Evolutionary conservation across 257 asterid species (phyloP).

Genomic region (Petrea volubilis): DNA sequence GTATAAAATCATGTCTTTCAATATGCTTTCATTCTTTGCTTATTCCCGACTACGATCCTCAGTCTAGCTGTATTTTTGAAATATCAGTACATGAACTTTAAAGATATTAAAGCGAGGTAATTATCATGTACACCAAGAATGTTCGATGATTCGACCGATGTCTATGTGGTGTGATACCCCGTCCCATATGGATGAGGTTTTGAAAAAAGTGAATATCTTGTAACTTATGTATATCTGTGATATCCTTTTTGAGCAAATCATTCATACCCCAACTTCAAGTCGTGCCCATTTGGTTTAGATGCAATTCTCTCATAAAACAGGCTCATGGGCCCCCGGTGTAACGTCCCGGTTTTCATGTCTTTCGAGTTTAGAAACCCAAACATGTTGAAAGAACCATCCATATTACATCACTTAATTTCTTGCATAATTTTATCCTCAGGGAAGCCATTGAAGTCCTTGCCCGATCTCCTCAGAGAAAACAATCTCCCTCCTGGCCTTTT

Average conservation of each 20-base stretch:
- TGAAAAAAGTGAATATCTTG: no score
- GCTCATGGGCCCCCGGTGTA: no score
- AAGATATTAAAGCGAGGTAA: not conserved
- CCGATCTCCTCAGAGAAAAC: constrained; percentile 77
- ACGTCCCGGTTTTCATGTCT: not conserved
- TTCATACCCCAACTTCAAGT: no score
- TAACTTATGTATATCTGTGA: no score
- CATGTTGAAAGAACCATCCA: not conserved
- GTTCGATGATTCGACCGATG: no score
- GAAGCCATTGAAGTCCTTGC: constrained; percentile 66
- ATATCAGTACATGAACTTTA: not conserved
- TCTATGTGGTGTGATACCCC: no score
- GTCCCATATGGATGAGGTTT: no score
- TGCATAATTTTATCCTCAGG: constrained; percentile 41
- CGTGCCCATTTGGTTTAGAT: no score
- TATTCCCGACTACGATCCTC: not conserved
- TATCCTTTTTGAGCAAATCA: no score
- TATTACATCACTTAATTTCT: not conserved
- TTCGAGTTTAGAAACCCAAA: not conserved
- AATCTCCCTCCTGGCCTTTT: constrained; percentile 87
- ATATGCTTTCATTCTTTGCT: not conserved
- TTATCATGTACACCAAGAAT: not conserved
- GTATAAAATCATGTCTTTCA: not conserved
- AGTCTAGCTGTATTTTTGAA: not conserved
- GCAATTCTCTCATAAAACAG: no score